These are phyloP conservation scores for Syncephalastrum sp. DNA, from an alignment of 371 early-diverging fungal genomes.

Conservation along the genomic window DNA sequence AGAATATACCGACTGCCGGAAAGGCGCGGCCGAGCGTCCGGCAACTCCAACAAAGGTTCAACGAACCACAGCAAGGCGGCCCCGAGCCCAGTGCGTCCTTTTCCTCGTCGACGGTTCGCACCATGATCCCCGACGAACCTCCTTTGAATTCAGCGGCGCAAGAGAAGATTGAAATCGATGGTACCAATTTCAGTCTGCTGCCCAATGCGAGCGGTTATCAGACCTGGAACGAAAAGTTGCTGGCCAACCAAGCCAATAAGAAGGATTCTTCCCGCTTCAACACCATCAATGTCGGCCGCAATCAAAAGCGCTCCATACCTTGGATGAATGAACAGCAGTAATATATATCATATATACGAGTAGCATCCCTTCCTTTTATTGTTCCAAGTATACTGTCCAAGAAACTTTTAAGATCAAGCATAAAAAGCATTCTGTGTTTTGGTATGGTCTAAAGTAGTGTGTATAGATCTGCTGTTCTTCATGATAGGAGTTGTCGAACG, in stretches of 20 bases:
- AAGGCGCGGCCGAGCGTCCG: not conserved
- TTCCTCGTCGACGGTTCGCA: conserved; percentile 35
- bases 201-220: conserved; percentile 6
- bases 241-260: conserved; percentile 9
- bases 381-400: too few relatives aligned
- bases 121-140: conserved; percentile 32
- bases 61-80: not conserved
- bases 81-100: conserved; percentile 22
- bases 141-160: conserved; percentile 3
- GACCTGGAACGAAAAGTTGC: conserved; percentile 14
- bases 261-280: conserved; percentile 9
- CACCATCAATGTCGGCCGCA: conserved; percentile 10
- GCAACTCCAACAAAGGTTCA: not conserved
- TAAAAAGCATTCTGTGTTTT: too few relatives aligned
- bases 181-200: conserved; percentile 10
- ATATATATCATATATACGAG: not conserved
- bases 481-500: too few relatives aligned
- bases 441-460: too few relatives aligned
- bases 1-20: not conserved
- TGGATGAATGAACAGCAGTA: conserved; percentile 11
- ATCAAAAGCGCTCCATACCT: conserved; percentile 8
- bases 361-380: too few relatives aligned
- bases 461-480: too few relatives aligned
- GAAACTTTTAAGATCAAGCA: too few relatives aligned
- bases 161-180: conserved; percentile 20